phyloP scores from a whole-genome alignment of 1,139 yeast species.

The Lodderomyces beijingensis region DNA sequence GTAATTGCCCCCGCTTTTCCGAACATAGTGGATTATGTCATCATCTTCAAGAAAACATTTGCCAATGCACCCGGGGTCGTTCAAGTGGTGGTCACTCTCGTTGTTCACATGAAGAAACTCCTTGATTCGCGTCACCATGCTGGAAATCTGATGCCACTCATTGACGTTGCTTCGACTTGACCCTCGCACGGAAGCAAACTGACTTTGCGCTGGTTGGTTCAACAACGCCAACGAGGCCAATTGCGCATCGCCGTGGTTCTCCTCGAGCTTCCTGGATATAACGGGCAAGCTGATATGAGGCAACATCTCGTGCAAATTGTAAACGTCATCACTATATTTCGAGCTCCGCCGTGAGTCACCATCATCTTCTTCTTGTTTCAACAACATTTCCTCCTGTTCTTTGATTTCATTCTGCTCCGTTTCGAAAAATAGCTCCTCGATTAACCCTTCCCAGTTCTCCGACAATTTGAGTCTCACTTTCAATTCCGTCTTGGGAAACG shows the following conservation, averaged over 20 bases:
- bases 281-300: constrained; percentile 17
- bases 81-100: background rate
- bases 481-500: constrained; percentile 23
- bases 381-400: background rate
- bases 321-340: constrained; percentile 6
- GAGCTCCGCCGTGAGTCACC: constrained; percentile 4
- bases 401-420: constrained; percentile 12
- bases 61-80: background rate
- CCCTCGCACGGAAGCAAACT: background rate
- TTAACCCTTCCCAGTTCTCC: constrained; percentile 18
- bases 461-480: constrained; percentile 18
- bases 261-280: constrained; percentile 15
- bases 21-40: constrained; percentile 10
- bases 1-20: constrained; percentile 17
- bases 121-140: constrained; percentile 6
- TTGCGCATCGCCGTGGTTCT: constrained; percentile 17
- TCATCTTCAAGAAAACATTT: constrained; percentile 5
- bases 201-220: background rate
- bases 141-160: constrained; percentile 9
- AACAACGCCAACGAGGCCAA: constrained; percentile 11
- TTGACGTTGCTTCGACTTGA: constrained; percentile 1
- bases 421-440: constrained; percentile 20
- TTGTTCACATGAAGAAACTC: constrained; percentile 2
- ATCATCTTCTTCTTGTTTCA: background rate
- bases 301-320: constrained; percentile 19